Evolutionary conservation across 148 eudicot genomes (phyloP).

Genomic region (Cornus controversa): DNA sequence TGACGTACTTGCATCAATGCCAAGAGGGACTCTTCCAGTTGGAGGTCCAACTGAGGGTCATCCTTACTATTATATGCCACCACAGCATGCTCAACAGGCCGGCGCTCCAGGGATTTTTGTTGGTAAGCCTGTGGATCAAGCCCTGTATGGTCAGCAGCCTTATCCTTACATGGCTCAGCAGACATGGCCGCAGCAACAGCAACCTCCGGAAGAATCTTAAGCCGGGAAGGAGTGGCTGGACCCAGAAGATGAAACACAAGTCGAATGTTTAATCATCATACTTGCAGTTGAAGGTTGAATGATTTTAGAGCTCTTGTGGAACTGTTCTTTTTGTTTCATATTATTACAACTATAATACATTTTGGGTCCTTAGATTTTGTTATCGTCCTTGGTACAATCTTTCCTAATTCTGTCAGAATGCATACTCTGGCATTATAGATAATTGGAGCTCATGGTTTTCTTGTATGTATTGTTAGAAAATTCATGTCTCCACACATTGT

Average conservation of each 20-base stretch:
- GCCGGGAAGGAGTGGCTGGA: constrained; percentile 4
- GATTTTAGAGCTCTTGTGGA: background rate
- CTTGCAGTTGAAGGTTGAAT: background rate
- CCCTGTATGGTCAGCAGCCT: constrained; percentile 38
- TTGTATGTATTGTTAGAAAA: background rate
- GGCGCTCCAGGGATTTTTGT: constrained; percentile 35
- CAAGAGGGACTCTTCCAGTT: constrained; percentile 30
- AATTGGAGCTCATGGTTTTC: background rate
- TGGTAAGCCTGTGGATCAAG: constrained; percentile 38
- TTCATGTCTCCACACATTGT: no score
- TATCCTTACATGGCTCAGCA: constrained; percentile 32
- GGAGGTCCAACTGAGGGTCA: constrained; percentile 28
- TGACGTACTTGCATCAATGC: constrained; percentile 26
- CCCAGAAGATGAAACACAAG: background rate
- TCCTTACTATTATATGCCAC: constrained; percentile 31
- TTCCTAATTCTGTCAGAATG: background rate
- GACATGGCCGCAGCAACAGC: constrained; percentile 46
- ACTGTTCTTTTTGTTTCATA: background rate
- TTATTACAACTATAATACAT: background rate
- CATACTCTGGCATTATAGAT: background rate
- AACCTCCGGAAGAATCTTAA: constrained; percentile 31
- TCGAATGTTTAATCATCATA: background rate
- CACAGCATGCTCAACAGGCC: constrained; percentile 32
- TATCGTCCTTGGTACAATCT: background rate
- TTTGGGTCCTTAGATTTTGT: background rate